phyloP scores from a whole-genome alignment of 2,329 filamentous ascomycete species.

The Sclerotinia glacialis region DNA sequence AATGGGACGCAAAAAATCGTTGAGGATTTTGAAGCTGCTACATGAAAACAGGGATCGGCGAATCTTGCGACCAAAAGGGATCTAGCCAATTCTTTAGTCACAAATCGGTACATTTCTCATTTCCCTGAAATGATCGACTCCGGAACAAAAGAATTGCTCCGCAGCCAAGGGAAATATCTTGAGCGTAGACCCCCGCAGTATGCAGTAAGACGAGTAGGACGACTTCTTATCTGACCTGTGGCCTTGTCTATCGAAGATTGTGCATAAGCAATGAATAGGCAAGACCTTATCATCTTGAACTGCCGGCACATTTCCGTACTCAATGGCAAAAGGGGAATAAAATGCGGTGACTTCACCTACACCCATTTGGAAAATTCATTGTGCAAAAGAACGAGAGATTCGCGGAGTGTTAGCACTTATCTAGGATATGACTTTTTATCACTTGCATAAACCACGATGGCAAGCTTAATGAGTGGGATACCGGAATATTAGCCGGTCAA shows the following conservation, averaged over 20 bases:
- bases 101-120: not conserved
- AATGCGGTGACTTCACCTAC: not conserved
- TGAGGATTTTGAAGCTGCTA: not conserved
- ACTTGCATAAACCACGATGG: not conserved
- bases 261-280: not conserved
- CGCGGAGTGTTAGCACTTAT: not conserved
- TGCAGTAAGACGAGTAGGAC: not conserved
- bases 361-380: not conserved
- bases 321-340: not conserved
- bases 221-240: not conserved
- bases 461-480: not conserved
- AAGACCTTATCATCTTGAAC: not conserved
- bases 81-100: not conserved
- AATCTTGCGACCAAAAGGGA: not conserved
- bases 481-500: not conserved
- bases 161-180: too few relatives aligned
- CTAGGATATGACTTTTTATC: not conserved
- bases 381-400: not conserved
- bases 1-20: not conserved
- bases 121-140: not conserved
- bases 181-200: not conserved
- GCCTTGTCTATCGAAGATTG: not conserved
- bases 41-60: not conserved
- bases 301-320: not conserved
- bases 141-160: not conserved